phyloP scores from a whole-genome alignment of 2,329 filamentous ascomycete genomes.

The Sclerotinia borealis region DNA sequence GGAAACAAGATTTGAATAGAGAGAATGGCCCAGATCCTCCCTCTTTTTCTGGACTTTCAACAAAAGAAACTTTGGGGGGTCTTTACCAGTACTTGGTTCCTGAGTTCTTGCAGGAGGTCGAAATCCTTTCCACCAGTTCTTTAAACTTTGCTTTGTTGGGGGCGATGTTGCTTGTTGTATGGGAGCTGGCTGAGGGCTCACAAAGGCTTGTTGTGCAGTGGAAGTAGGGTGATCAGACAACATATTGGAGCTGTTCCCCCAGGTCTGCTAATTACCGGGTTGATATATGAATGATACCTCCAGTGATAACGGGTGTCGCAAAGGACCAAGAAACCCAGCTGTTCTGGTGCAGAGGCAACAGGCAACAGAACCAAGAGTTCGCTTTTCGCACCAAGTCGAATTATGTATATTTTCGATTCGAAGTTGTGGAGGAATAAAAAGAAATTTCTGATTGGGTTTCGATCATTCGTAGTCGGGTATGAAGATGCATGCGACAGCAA shows the following conservation, averaged over 20 bases:
- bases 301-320: conserved; percentile 14
- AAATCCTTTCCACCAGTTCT: conserved; percentile 97
- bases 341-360: conserved; percentile 14
- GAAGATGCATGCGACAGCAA: conserved; percentile 12
- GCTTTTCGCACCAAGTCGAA: conserved; percentile 4
- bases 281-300: conserved; percentile 11
- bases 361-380: conserved; percentile 10
- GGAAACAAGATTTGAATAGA: background rate
- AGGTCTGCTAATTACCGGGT: conserved; percentile 18
- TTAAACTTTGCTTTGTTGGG: conserved; percentile 79
- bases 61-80: conserved; percentile 16
- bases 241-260: conserved; percentile 21
- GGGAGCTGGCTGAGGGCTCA: conserved; percentile 27
- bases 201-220: conserved; percentile 28
- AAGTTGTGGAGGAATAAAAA: background rate
- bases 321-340: conserved; percentile 18
- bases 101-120: conserved; percentile 60
- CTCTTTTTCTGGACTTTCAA: background rate
- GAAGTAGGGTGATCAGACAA: conserved; percentile 22
- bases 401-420: background rate
- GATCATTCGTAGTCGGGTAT: background rate
- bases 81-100: conserved; percentile 33
- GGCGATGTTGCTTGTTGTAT: conserved; percentile 51
- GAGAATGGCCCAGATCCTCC: background rate
- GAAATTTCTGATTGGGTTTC: background rate